Base-by-base conservation (phyloP, 1,284 basidiomycete genomes). In the Ustilago xerochloae region DNA sequence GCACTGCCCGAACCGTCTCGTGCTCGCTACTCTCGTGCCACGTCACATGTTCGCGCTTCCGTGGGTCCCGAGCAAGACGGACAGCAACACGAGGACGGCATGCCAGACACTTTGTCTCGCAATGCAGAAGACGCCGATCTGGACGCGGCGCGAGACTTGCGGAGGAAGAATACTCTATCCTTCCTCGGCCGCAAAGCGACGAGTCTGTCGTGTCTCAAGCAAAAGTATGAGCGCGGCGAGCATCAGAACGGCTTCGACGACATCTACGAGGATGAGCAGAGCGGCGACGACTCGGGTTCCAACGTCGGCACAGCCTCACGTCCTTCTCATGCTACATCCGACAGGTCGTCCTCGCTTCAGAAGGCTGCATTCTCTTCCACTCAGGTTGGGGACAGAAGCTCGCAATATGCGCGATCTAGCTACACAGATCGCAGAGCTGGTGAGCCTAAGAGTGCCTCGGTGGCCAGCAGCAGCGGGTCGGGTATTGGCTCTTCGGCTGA, bases 181-280 rank as follows among this genome's bases (percentile, higher is more conserved):
- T 85, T 86, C 60, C 80, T 87, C 22, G 85, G 86, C 35, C 81
- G 87, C 18, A 86, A 87, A 65, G 87, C 86, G 9, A 85, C 85
- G 32, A 87, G 85, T 59, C 75, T 88, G 18, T 85, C 75, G 15
- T 75, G 74, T 46, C 65, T 85, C 56, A 59, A 76, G 70, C 83
- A 82, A 32, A 69, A 74, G 52, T 84, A 82, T 63, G 79, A 80
- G 35, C 61, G 61, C 24, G 70, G 70, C 29, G 75, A 71, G 48
- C 63, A 64, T 13, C 53, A 55, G 10, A 47, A 48, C n/a, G 62
- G 35, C 8, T 76, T 77, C 22, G 73, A 77, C 22, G 65, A 73
- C 18, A 65, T 71, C 29, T 70, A 76, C 16, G 72, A 72, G 46
- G 60, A 66, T 28, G 63, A 70, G 13, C 56, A 48, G 7, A 59